Evolutionary conservation across 352 stramenopile genomes (phyloP).

Genomic region (Phytophthora citricola): DNA sequence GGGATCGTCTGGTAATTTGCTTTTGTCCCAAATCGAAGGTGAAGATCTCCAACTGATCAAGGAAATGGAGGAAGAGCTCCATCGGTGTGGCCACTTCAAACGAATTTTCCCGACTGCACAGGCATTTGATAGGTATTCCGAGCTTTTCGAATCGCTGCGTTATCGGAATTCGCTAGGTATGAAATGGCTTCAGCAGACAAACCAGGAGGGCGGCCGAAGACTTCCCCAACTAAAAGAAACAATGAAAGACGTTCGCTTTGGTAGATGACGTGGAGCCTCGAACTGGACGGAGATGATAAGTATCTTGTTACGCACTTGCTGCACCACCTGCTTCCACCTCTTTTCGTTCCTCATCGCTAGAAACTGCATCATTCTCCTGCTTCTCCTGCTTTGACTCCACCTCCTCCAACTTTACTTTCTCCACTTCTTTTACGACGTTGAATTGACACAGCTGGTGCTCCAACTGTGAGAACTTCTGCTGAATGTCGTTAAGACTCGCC

Average conservation of each 20-base stretch:
- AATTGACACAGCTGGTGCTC: constrained; percentile 46
- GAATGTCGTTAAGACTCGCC: constrained; percentile 44
- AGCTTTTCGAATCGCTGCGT: constrained; percentile 60
- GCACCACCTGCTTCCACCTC: background rate
- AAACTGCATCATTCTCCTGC: constrained; percentile 4
- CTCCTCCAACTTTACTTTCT: constrained; percentile 4
- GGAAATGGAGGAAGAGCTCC: constrained; percentile 70
- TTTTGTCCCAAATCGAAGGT: constrained; percentile 54
- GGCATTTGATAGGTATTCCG: constrained; percentile 58
- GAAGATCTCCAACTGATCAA: constrained; percentile 62
- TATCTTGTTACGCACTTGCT: no score
- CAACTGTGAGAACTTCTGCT: constrained; percentile 52
- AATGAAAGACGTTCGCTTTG: constrained; percentile 34
- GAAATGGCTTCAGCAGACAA: constrained; percentile 52
- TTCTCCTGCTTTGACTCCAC: constrained; percentile 2
- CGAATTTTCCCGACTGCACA: constrained; percentile 73
- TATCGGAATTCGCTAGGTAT: constrained; percentile 73
- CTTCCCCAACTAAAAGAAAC: constrained; percentile 34
- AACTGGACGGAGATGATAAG: no score
- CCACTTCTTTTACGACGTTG: constrained; percentile 7
- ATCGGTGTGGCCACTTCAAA: constrained; percentile 70
- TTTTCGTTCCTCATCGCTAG: background rate
- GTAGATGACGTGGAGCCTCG: no score
- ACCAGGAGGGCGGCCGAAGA: constrained; percentile 24
- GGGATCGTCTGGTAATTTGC: constrained; percentile 9